Conservation (phyloP, 257 asterid species). For the Nicotiana obtusifolia region DNA sequence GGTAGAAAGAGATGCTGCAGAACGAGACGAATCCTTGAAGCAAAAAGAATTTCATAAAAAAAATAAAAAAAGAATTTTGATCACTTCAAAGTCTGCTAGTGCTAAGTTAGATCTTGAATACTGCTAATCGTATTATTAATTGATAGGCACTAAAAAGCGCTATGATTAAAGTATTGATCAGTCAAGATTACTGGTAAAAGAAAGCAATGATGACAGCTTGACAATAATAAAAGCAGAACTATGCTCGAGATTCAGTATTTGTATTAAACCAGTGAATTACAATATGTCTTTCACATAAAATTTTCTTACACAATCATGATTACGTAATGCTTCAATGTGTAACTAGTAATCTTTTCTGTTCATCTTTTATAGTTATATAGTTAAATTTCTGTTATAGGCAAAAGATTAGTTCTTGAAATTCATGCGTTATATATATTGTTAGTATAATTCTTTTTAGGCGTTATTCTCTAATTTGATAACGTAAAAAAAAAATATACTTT, state of each 20-base stretch:
- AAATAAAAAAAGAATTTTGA: background rate
- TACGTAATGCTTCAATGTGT: background rate
- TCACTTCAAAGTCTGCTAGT: background rate
- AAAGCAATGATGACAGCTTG: slow-evolving; percentile 1
- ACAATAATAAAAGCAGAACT: background rate
- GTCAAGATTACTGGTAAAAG: slow-evolving; percentile 9
- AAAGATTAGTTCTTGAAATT: too few relatives aligned
- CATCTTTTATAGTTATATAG: too few relatives aligned
- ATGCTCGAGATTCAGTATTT: background rate
- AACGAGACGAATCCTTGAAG: too few relatives aligned
- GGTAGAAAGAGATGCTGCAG: background rate
- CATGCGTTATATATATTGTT: too few relatives aligned
- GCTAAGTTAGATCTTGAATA: slow-evolving; percentile 1
- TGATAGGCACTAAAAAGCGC: slow-evolving; percentile 1
- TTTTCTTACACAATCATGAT: background rate
- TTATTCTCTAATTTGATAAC: too few relatives aligned
- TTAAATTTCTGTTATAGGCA: too few relatives aligned
- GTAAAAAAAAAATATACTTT: too few relatives aligned
- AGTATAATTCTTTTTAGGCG: too few relatives aligned
- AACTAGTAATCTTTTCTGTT: too few relatives aligned
- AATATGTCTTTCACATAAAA: background rate
- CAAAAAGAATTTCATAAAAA: background rate
- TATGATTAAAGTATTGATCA: slow-evolving; percentile 3
- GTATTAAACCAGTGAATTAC: background rate
- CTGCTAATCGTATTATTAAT: slow-evolving; percentile 6